These are phyloP conservation scores for Silene vulgaris DNA, from an alignment of 179 eudicot genomes.

Conservation along the genomic window DNA sequence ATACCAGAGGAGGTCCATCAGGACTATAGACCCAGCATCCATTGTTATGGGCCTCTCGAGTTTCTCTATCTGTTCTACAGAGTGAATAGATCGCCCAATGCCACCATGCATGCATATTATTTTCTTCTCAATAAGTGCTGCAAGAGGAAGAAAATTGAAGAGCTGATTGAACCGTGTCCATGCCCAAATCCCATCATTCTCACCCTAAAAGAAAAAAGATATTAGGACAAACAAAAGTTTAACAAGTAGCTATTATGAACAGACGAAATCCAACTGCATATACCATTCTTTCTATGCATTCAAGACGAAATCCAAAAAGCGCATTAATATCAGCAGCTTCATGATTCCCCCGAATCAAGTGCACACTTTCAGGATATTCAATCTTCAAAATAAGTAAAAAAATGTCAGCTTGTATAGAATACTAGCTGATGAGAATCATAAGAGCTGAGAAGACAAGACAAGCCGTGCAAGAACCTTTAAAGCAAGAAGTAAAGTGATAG, in stretches of 20 bases:
- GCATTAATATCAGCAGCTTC: slow-evolving; percentile 97
- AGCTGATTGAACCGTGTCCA: slow-evolving; percentile 94
- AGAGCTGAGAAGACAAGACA: slow-evolving; percentile 9
- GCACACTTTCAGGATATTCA: slow-evolving; percentile 81
- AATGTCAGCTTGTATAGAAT: slow-evolving; percentile 14
- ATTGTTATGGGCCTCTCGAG: slow-evolving; percentile 89
- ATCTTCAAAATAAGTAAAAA: slow-evolving; percentile 42
- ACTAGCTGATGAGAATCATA: background rate
- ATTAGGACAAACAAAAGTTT: slow-evolving; percentile 17
- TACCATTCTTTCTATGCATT: slow-evolving; percentile 98
- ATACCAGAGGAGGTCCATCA: slow-evolving; percentile 94
- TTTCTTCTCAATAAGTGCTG: slow-evolving; percentile 89
- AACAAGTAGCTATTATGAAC: background rate
- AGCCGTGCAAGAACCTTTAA: slow-evolving; percentile 52
- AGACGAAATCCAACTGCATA: slow-evolving; percentile 2
- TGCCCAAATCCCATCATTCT: slow-evolving; percentile 93
- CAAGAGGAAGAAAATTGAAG: slow-evolving; percentile 87
- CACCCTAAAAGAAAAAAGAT: slow-evolving; percentile 49
- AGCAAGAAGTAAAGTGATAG: slow-evolving; percentile 89
- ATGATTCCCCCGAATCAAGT: slow-evolving; percentile 93
- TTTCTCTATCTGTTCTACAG: slow-evolving; percentile 91
- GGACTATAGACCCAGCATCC: slow-evolving; percentile 88
- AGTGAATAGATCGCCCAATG: slow-evolving; percentile 81
- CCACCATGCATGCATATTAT: slow-evolving; percentile 99
- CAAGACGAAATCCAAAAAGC: slow-evolving; percentile 93